phyloP scores from a whole-genome alignment of 2,329 filamentous ascomycete genomes.

The Monilinia vaccinii-corymbosi region DNA sequence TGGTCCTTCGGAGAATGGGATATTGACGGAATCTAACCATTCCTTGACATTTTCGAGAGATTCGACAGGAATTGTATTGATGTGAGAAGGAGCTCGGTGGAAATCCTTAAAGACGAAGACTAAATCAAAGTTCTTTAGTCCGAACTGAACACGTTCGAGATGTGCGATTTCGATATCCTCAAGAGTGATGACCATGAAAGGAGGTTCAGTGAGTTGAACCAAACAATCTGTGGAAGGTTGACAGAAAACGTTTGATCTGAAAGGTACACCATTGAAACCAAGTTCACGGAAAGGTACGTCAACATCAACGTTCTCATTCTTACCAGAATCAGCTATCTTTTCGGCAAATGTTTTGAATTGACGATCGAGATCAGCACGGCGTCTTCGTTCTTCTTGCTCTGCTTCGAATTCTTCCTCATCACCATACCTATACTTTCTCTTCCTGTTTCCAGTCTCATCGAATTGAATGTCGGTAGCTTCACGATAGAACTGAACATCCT shows the following conservation, averaged over 20 bases:
- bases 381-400: constrained; percentile 90
- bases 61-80: constrained; percentile 98
- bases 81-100: constrained; percentile 76
- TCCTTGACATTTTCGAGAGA: constrained; percentile 93
- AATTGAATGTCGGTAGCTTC: constrained; percentile 98
- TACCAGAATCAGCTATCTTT: constrained; percentile 93
- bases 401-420: constrained; percentile 99
- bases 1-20: constrained; percentile 87
- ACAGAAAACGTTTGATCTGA: constrained; percentile 89
- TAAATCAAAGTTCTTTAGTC: constrained; percentile 97
- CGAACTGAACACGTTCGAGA: constrained; percentile 91
- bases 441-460: constrained; percentile 95
- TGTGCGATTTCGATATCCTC: constrained; percentile 96
- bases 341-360: constrained; percentile 95
- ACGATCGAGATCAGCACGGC: constrained; percentile 84
- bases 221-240: constrained; percentile 95
- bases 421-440: constrained; percentile 93
- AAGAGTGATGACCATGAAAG: constrained; percentile 90
- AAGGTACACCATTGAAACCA: constrained; percentile 92
- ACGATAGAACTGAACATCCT: constrained; percentile 95
- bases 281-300: constrained; percentile 96
- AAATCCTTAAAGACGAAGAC: constrained; percentile 99
- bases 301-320: constrained; percentile 82
- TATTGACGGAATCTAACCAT: constrained; percentile 92
- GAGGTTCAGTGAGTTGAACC: constrained; percentile 92